Base-by-base conservation (phyloP, 78 protist genomes). In the Cavenderia fasciculata region DNA sequence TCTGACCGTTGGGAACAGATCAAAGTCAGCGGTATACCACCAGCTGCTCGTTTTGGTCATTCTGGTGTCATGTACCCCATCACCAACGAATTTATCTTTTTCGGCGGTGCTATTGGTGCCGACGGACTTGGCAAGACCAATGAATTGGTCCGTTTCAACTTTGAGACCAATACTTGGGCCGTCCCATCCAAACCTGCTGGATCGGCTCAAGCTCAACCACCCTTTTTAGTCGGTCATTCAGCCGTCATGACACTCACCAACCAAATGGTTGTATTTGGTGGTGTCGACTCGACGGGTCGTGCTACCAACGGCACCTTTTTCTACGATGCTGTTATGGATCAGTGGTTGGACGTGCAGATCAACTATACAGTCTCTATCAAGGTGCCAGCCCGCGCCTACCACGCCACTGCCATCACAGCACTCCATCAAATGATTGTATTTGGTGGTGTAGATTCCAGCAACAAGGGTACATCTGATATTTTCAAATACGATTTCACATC, bases 201-300 rank as follows among this genome's bases (percentile, higher is more conserved):
- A 5, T 2, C 16, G 0, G 44, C 7, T n/a, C 38, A 19, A 21
- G 18, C 51, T 23, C 52, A 56, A 46, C n/a, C 19, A 34, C n/a
- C n/a, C n/a, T n/a, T n/a, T n/a, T 2, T 4, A 4, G 54, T 49
- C 12, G 23, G 38, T 29, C 71, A 66, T 31, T 11, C 62, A 10
- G 52, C 77, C 0, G 21, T 68, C 2, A 18, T 78, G 14, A 78
- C 74, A 47, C 34, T 41, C 1, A 27, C 57, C 2, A 82, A 82
- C 52, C 49, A 82, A 19, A 78, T 76, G 74, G 49, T 76, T 8
- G 61, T 76, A 16, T 76, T 46, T 49, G 86, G 86, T 62, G 86
- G 86, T 76, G 43, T 57, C 31, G 25, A 34, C 10, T 3, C 52
- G 2, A 14, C 38, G 8, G 19, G n/a, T 2, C 0, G 8, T 14